Conservation (phyloP, 2,329 filamentous ascomycete genomes). For the Colletotrichum paranaense region DNA sequence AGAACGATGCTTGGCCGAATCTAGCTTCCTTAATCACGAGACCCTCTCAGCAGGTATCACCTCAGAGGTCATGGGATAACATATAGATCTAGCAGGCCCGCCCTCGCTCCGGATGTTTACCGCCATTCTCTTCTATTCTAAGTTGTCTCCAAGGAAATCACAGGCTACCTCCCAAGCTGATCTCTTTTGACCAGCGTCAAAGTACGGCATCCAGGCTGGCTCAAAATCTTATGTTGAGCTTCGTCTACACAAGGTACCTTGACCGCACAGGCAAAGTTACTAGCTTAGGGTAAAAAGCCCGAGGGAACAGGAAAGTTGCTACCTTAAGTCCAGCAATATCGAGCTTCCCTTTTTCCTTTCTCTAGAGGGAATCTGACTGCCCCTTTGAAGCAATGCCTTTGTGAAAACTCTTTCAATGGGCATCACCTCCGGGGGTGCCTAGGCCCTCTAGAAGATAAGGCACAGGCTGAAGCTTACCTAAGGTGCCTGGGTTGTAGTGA, state of each 20-base stretch:
- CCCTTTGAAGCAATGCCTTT: background rate
- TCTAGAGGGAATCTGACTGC: no score
- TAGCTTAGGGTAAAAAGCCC: background rate
- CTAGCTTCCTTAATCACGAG: background rate
- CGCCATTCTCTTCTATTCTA: no score
- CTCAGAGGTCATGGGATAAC: background rate
- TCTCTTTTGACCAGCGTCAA: background rate
- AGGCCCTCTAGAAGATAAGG: background rate
- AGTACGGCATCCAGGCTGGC: background rate
- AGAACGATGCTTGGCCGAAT: background rate
- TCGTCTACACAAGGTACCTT: background rate
- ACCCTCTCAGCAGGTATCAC: background rate
- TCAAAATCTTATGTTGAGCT: background rate
- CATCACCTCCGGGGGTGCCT: background rate
- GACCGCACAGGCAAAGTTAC: background rate
- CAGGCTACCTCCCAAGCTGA: background rate
- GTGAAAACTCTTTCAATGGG: background rate
- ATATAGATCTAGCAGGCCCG: background rate
- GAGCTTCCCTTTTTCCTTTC: no score
- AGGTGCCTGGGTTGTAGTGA: background rate
- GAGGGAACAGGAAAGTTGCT: background rate
- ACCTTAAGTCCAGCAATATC: background rate
- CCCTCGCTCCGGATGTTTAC: no score
- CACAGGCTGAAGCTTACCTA: background rate
- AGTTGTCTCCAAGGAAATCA: no score